Evolutionary conservation across 169 alveolate species (phyloP).

Genomic region (Cryptosporidium andersoni): DNA sequence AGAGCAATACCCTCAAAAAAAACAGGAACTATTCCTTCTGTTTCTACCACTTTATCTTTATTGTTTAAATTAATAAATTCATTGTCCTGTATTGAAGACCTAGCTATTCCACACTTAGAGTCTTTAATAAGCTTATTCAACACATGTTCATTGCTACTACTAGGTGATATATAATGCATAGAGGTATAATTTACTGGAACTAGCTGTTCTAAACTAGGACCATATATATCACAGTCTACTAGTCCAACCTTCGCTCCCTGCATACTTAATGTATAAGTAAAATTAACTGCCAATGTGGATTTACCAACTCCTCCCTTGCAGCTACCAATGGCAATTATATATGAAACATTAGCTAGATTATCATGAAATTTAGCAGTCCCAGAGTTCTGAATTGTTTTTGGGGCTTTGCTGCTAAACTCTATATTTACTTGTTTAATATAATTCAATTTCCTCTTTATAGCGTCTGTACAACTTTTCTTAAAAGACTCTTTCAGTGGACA

Average conservation of each 20-base stretch:
- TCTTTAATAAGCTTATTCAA: slow-evolving; percentile 8
- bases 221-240: slow-evolving; percentile 95
- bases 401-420: slow-evolving; percentile 43
- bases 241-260: slow-evolving; percentile 91
- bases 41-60: slow-evolving; percentile 72
- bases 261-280: slow-evolving; percentile 85
- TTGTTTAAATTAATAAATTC: no score
- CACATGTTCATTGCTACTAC: slow-evolving; percentile 13
- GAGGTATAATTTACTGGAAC: slow-evolving; percentile 76
- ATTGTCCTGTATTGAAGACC: no score
- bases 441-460: slow-evolving; percentile 55
- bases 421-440: slow-evolving; percentile 77
- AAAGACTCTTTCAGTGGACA: slow-evolving; percentile 82
- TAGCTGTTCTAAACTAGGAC: slow-evolving; percentile 95
- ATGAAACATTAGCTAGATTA: slow-evolving; percentile 80
- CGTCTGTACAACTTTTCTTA: slow-evolving; percentile 72
- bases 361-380: slow-evolving; percentile 22
- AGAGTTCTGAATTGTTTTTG: not conserved
- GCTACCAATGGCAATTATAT: slow-evolving; percentile 90
- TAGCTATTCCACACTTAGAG: no score
- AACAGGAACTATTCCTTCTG: slow-evolving; percentile 79
- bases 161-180: slow-evolving; percentile 40
- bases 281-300: slow-evolving; percentile 90
- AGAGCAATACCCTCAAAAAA: slow-evolving; percentile 86
- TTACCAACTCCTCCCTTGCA: slow-evolving; percentile 99